These are phyloP conservation scores for Dioscorea zingiberensis DNA, from an alignment of 106 monocot genomes.

Conservation along the genomic window DNA sequence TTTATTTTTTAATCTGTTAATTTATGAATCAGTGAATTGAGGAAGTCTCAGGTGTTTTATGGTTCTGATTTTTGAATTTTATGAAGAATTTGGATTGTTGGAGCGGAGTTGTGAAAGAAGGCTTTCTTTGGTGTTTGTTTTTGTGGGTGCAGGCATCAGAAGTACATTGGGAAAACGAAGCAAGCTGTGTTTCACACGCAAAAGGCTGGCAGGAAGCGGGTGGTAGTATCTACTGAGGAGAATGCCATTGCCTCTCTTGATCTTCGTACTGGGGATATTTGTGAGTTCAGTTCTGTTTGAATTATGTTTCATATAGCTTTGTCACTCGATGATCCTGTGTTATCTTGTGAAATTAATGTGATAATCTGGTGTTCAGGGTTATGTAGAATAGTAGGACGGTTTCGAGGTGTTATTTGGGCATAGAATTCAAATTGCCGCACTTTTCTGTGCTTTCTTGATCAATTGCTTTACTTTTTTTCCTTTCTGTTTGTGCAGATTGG, in stretches of 20 bases:
- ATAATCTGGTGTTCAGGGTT: too few relatives aligned
- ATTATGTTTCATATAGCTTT: background rate
- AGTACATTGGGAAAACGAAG: constrained; percentile 90
- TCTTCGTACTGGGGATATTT: constrained; percentile 86
- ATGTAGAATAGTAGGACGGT: too few relatives aligned
- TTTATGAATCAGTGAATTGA: background rate
- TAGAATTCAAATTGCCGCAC: too few relatives aligned
- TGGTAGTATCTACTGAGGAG: constrained; percentile 85
- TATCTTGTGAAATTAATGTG: too few relatives aligned
- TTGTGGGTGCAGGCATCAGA: constrained; percentile 62
- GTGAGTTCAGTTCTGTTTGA: constrained; percentile 31
- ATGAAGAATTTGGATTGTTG: too few relatives aligned
- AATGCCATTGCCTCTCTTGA: constrained; percentile 95
- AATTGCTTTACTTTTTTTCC: too few relatives aligned
- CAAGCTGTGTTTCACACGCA: constrained; percentile 93
- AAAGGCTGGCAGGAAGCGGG: constrained; percentile 86
- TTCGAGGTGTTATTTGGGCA: too few relatives aligned
- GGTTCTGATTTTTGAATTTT: background rate
- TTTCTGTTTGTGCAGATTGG: constrained; percentile 91
- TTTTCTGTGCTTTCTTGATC: constrained; percentile 2
- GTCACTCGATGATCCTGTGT: too few relatives aligned
- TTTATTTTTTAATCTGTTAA: background rate
- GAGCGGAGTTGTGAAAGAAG: too few relatives aligned
- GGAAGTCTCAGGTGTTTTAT: background rate
- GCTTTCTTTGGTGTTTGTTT: background rate